A percentile compares a stretch with the other conserved stretches of the same genome.
These are phyloP conservation scores for Inga leiocalycina DNA, from an alignment of 306 rosid genomes.

Conservation along the genomic window DNA sequence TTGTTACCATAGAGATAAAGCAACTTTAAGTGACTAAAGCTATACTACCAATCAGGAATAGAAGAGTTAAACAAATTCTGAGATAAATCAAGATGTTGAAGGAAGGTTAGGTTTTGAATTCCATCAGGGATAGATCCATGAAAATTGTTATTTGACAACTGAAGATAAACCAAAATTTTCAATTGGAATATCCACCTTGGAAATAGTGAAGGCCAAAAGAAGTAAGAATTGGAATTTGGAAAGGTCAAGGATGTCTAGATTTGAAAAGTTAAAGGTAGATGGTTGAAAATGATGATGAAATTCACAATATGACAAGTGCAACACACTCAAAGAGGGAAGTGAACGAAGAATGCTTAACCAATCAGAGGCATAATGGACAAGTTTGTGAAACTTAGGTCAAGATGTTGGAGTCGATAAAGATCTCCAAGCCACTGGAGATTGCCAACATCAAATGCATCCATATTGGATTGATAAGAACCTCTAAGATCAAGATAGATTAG, in stretches of 20 bases:
- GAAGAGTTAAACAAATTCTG: not conserved
- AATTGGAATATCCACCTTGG: slow-evolving; percentile 10
- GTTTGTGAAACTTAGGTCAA: not conserved
- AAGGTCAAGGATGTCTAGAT: not conserved
- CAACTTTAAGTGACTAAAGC: not conserved
- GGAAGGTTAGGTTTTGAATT: slow-evolving; percentile 21
- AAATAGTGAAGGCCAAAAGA: not conserved
- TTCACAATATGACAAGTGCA: not conserved
- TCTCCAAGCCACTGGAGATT: slow-evolving; percentile 18
- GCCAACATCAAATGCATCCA: not conserved
- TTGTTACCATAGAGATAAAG: not conserved
- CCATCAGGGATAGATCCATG: not conserved
- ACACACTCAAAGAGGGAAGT: slow-evolving; percentile 18
- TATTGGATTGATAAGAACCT: not conserved
- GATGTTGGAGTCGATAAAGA: slow-evolving; percentile 15
- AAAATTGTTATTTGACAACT: accelerated
- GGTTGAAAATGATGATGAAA: not conserved
- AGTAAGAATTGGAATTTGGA: not conserved
- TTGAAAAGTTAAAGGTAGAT: not conserved
- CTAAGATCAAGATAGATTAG: not conserved
- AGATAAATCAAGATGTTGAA: slow-evolving; percentile 28
- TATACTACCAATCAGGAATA: slow-evolving; percentile 15
- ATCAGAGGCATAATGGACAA: not conserved
- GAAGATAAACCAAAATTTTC: slow-evolving; percentile 3
- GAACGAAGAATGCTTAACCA: slow-evolving; percentile 28